Percentiles rank a stretch among this genome's conserved stretches.
Evolutionary conservation across 768 basidiomycete genomes (phyloP).

Genomic region (Lactifluus pinguis): DNA sequence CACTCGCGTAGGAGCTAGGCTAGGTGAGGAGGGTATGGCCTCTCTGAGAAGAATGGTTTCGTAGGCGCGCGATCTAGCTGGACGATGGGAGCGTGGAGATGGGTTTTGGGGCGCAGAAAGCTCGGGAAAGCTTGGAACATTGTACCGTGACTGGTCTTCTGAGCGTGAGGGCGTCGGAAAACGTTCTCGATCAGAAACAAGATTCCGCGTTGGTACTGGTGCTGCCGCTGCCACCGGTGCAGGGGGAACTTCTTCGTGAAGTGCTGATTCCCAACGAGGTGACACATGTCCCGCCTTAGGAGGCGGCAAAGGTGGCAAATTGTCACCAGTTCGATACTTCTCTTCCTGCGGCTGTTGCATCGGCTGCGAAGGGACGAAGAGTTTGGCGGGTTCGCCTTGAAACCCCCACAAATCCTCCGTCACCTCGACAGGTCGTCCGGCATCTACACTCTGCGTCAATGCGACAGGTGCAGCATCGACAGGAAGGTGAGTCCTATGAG

Average conservation of each 20-base stretch:
- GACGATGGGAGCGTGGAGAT: neutral
- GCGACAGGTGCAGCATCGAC: constrained; percentile 2
- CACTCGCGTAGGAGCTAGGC: neutral
- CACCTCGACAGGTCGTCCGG: constrained; percentile 6
- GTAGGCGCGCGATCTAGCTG: neutral
- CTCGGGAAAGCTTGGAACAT: neutral
- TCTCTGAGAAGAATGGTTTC: neutral
- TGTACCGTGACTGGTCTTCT: neutral
- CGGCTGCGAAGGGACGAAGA: neutral
- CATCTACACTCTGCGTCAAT: constrained; percentile 3
- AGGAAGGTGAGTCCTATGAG: constrained; percentile 11
- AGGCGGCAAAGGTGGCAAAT: neutral
- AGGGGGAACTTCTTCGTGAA: neutral
- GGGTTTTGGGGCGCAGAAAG: neutral
- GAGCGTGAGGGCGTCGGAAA: neutral
- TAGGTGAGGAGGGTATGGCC: neutral
- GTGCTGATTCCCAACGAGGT: constrained; percentile 3
- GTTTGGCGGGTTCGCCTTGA: neutral
- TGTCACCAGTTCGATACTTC: neutral
- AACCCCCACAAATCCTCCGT: neutral
- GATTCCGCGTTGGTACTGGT: too few relatives aligned
- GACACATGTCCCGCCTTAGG: neutral
- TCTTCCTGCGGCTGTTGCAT: neutral
- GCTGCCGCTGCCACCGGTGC: neutral
- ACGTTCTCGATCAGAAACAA: neutral